Conservation (phyloP, 805 yeast species). For the Ogataea henricii region DNA sequence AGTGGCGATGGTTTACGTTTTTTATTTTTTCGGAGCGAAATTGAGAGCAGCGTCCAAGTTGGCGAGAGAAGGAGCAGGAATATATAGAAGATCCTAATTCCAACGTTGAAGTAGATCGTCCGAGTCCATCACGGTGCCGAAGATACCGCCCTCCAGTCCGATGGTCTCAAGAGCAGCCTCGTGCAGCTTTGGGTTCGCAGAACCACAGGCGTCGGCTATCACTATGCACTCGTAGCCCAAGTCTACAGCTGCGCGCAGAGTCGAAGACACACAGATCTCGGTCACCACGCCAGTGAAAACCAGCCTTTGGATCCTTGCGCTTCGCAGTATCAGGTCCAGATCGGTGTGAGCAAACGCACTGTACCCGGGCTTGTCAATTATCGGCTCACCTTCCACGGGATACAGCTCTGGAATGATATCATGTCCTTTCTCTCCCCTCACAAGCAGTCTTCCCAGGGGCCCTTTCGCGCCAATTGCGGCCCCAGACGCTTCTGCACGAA, state of each 20-base stretch:
- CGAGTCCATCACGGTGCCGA: background rate
- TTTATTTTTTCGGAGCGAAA: slow-evolving; percentile 36
- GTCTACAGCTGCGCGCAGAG: background rate
- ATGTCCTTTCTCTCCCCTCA: background rate
- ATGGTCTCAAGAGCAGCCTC: background rate
- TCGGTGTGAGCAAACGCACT: slow-evolving; percentile 1
- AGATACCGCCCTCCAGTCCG: background rate
- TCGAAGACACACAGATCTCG: background rate
- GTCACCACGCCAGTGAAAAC: background rate
- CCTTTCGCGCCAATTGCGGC: slow-evolving; percentile 1
- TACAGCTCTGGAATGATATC: background rate
- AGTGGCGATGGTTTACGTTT: slow-evolving; percentile 16
- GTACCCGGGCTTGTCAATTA: slow-evolving; percentile 1
- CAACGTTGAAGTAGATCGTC: background rate
- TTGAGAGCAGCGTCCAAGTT: slow-evolving; percentile 34
- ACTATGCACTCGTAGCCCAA: background rate
- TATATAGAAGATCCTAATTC: background rate
- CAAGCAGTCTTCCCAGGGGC: background rate
- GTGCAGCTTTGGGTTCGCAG: background rate
- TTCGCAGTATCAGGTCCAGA: background rate
- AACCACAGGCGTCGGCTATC: background rate
- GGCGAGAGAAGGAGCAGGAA: slow-evolving; percentile 21
- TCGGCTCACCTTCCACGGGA: background rate
- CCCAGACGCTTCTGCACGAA: background rate
- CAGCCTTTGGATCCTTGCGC: background rate